Evolutionary conservation across 192 early-diverging fungal genomes (phyloP), one percentile per base, ranked within the genome.

Genomic region (Gigaspora rosea): DNA sequence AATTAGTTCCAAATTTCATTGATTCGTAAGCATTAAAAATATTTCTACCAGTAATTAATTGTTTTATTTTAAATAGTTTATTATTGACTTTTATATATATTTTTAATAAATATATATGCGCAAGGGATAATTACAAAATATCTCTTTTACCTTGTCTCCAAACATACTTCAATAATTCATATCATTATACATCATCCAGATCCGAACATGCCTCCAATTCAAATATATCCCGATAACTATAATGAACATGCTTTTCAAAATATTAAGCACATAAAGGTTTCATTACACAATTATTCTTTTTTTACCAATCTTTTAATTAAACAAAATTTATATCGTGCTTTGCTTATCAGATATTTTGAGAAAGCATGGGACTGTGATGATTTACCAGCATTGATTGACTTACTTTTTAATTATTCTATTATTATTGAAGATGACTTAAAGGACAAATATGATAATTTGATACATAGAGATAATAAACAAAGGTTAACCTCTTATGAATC

Each of bases 261-360:
- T 27, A 15, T 36, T n/a, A 35, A 11, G 13, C 35, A 16, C 62
- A 62, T 11, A 5, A n/a, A n/a, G 66, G 67, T 35, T 32, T 58
- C 36, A 35, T 22, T 79, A 35, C 32, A 33, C 18, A 48, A 74
- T 68, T 79, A 79, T 57, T 41, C 72, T 46, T 79, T 79, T 67
- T 79, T 79, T n/a, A 54, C 78, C 8, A 79, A 75, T 59, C 41
- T 79, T 27, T 57, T 79, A 18, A 49, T 79, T 49, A 56, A 74
- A 67, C 61, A 73, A 27, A 54, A 33, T 52, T 51, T 58, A n/a
- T 46, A 67, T 72, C 59, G 64, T 16, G 78, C 61, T 46, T 67
- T 79, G 9, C n/a, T 79, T 16, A 36, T 58, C 12, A 62, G 78
- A 54, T 79, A 76, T 66, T 72, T 58, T 61, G 71, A 75, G 52